Evolutionary conservation across 305 asterid species (phyloP), one percentile per base, ranked within the genome.

Genomic region (Solanum hybrid): DNA sequence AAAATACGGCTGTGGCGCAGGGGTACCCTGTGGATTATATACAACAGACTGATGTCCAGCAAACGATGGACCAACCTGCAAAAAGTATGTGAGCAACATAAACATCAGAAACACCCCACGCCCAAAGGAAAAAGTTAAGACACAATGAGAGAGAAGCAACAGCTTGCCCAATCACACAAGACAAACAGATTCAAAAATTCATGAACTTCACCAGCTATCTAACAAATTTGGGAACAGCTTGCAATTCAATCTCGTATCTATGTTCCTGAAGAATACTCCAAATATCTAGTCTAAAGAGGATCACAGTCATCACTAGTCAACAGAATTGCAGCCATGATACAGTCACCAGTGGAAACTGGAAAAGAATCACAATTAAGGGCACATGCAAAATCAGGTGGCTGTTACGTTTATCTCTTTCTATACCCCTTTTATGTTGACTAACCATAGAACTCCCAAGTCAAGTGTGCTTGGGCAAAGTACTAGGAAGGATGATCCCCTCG

Each of bases 11-110:
- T 92, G 99, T 5, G 93, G 95, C 86, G 94, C 87, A 88, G 93
- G 95, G 77, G 93, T 92, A 77, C 94, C 95, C 91, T 95, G 99
- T 64, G 97, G 95, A 92, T 94, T 95, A 93, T 92, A 94, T 45
- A 97, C 89, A 89, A 95, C 95, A 69, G 96, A 96, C 91, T 94
- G 99, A 84, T 94, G 98, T 38, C 95, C 85, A 89, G 95, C 75
- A 93, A 90, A 97, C 10, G 95, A 88, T 60, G 94, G 95, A 56
- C 97, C 97, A 89, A 96, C 91, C 98, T 95, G 95, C 91, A 86
- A 91, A 91, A 6, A 24, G 80, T 71, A 89, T 24, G 37, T 76
- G 75, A 88, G 78, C 91, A 84, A 45, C 22, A 5, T 10, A 5
- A 84, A 32, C 40, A 84, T 29, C 75, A 29, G 29, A 84, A 56